Base-by-base conservation (phyloP, 306 rosid genomes). In the Gynostemma pentaphyllum region DNA sequence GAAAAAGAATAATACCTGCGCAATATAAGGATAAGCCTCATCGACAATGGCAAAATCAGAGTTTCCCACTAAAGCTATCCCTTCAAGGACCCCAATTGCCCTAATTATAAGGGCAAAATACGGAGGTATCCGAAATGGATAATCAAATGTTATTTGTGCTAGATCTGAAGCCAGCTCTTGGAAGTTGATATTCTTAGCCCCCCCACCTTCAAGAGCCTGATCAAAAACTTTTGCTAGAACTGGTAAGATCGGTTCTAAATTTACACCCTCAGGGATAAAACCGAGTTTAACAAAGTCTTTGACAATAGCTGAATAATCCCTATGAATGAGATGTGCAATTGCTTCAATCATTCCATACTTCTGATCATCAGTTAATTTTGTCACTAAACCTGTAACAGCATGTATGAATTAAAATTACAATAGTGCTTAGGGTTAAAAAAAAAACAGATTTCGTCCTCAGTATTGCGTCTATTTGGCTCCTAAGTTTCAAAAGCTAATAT, bases 301-400 rank as follows among this genome's bases (percentile, higher is more conserved):
- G 59, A 92, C 98, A 48, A 92, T 92, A 72, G 95, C 95, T 49
- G 81, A 80, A 72, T 92, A 92, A 68, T 92, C 98, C 64, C 96
- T 89, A 80, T 88, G 98, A 71, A 92, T 92, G 68, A 92, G 96
- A 76, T 92, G 98, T 52, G 98, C 76, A 72, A 86, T 92, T 70
- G 98, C 98, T 81, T 92, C 98, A 29, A 88, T 84, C 98, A 92
- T 92, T 71, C 98, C 98, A 76, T 92, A 92, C 85, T 85, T 92
- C 68, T 92, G 87, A 88, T 92, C 98, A 71, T 92, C 98, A 22
- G 95, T 92, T 73, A 92, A 69, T 74, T 88, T 92, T n/a, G 98
- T 92, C 66, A 92, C 98, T 71, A 88, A 85, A 62, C 98, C 98
- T 92, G 78, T 63, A 68, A 79, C 41, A 75, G 72, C 34, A 77